Evolutionary conservation across 768 basidiomycete species (phyloP), one percentile per base, ranked within the genome.

Genomic region (Russula olivacea): DNA sequence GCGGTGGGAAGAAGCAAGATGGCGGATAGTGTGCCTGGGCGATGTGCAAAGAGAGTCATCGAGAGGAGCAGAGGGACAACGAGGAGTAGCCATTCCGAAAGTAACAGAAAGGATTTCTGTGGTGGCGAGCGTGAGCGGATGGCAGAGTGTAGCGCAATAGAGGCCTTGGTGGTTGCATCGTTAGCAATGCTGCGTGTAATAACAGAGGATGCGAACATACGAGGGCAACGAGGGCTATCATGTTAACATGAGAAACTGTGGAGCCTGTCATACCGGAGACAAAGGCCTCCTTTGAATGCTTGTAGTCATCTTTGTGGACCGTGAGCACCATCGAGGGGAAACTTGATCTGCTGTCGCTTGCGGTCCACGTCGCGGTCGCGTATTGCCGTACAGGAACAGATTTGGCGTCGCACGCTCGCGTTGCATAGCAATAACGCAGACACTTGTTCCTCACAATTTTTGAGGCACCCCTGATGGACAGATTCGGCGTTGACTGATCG

Each of bases 11-110:
- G 58, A 2, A 82, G 65, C 1, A 92, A 71, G 2, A 81, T 58
- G 0, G 79, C 17, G 14, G 81, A 81, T 57, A 93, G 79, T 2
- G 76, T 56, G 3, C 74, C 67, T 0, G 92, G 87, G 12, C 74
- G 73, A 34, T 80, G 73, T 0, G 92, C 86, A 68, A 86, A 87
- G 32, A 88, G 58, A 0, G 96, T 96, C 75, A 97, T 83, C 3
- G 85, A 87, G 10, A 95, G 77, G 2, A 94, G 77, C n/a, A 95
- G 77, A 0, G 96, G 96, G 0, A 90, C 58, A 8, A 87, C 81
- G 14, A 95, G 81, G 11, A 78, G 41, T 7, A 93, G 80, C 12
- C 89, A 72, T 9, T 77, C 49, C 79, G 83, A 91, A 72, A 92
- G 86, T 38, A 77, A 56, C 75, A 49, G 59, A 83, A 77, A 78